These are phyloP conservation scores for Simplicillium sp. DNA, from an alignment of 2,329 filamentous ascomycete genomes.

Conservation along the genomic window DNA sequence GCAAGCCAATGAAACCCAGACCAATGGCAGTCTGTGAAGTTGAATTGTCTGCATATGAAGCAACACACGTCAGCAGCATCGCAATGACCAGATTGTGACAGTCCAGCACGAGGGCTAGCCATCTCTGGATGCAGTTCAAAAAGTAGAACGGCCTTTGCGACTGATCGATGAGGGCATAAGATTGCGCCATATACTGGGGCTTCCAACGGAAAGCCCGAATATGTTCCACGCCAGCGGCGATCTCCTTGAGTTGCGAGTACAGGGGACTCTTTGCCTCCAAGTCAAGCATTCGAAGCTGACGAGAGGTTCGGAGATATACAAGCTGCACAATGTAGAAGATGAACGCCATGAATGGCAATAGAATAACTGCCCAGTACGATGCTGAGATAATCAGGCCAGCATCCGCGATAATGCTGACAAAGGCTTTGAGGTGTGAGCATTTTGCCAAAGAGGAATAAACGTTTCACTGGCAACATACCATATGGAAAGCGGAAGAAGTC, in stretches of 20 bases:
- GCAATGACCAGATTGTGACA: slow-evolving; percentile 21
- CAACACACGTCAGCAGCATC: slow-evolving; percentile 19
- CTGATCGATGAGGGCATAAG: too few species aligned
- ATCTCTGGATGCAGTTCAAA: too few species aligned
- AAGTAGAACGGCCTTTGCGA: too few species aligned
- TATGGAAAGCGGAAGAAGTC: too few species aligned
- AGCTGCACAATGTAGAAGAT: slow-evolving; percentile 14
- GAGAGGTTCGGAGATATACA: slow-evolving; percentile 35
- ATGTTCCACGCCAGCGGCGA: slow-evolving; percentile 14
- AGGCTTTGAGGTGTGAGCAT: too few species aligned
- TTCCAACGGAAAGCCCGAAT: slow-evolving; percentile 15
- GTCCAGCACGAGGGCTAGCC: slow-evolving; percentile 22
- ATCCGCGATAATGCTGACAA: too few species aligned
- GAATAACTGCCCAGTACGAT: too few species aligned
- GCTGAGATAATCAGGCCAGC: slow-evolving; percentile 9
- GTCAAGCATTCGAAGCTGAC: slow-evolving; percentile 44
- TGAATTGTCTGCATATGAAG: slow-evolving; percentile 7
- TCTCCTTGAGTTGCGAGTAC: slow-evolving; percentile 26
- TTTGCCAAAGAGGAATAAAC: too few species aligned
- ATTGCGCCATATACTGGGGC: too few species aligned
- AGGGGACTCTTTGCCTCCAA: slow-evolving; percentile 41
- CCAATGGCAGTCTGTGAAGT: not conserved
- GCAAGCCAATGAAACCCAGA: not conserved
- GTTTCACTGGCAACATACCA: too few species aligned
- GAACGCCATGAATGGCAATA: slow-evolving; percentile 7